phyloP scores from a whole-genome alignment of 441 rosid species.

The Populus hybrid region DNA sequence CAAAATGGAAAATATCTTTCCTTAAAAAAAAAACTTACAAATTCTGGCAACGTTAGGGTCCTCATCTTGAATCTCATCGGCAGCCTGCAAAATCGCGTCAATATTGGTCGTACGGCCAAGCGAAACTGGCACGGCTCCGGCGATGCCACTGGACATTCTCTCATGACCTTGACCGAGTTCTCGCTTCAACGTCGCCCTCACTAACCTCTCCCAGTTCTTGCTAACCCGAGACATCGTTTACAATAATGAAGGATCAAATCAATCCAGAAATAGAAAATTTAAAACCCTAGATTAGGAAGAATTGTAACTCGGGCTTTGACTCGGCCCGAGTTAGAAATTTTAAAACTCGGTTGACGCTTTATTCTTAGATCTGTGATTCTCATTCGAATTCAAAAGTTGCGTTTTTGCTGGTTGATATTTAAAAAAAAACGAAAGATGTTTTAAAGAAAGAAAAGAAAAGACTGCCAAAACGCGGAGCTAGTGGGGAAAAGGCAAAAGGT shows the following conservation, averaged over 20 bases:
- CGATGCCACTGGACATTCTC: constrained; percentile 69
- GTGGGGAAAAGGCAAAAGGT: constrained; percentile 11
- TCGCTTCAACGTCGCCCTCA: constrained; percentile 78
- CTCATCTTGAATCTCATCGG: constrained; percentile 90
- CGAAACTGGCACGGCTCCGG: constrained; percentile 89
- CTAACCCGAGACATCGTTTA: constrained; percentile 62
- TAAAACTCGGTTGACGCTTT: constrained; percentile 20
- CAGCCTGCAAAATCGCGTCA: constrained; percentile 88
- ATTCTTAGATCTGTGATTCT: constrained; percentile 24
- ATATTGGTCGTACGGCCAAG: constrained; percentile 83
- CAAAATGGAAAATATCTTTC: background rate
- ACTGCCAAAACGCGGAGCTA: constrained; percentile 13
- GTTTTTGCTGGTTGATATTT: background rate
- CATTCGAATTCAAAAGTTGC: background rate
- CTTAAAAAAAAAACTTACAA: constrained; percentile 36
- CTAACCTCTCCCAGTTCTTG: constrained; percentile 81
- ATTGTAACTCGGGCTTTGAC: background rate
- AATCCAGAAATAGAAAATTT: constrained; percentile 22
- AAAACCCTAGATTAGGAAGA: constrained; percentile 16
- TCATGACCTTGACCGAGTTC: constrained; percentile 72
- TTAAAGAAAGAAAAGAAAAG: background rate
- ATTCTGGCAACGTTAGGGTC: constrained; percentile 83
- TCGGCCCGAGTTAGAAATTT: constrained; percentile 7
- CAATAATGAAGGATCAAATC: constrained; percentile 1
- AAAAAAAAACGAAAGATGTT: background rate